These are phyloP conservation scores for Phytomonas francai DNA, from an alignment of 208 protist genomes.

Conservation along the genomic window DNA sequence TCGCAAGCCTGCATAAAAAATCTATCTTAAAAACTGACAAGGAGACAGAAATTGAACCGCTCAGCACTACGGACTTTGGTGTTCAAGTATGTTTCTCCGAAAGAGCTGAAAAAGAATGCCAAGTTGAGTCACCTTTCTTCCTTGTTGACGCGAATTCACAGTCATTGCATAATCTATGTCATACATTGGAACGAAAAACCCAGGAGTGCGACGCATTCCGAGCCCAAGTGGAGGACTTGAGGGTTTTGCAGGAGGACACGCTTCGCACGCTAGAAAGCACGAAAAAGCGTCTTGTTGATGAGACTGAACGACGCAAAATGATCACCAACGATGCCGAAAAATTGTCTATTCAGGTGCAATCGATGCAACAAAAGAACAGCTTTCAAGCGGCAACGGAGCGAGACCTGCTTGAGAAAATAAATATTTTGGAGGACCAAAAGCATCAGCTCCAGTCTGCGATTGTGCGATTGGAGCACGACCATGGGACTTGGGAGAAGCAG, in stretches of 20 bases:
- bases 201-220: constrained; percentile 60
- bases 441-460: constrained; percentile 27
- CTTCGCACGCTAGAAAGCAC: constrained; percentile 29
- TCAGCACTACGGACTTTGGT: constrained; percentile 12
- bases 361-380: constrained; percentile 60
- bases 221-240: constrained; percentile 41
- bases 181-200: constrained; percentile 57
- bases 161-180: constrained; percentile 27
- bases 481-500: constrained; percentile 37
- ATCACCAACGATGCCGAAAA: constrained; percentile 46
- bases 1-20: not conserved
- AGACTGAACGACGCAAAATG: constrained; percentile 28
- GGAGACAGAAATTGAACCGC: constrained; percentile 14
- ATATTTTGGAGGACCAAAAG: constrained; percentile 34
- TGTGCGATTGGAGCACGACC: constrained; percentile 35
- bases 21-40: constrained; percentile 8
- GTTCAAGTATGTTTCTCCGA: not conserved
- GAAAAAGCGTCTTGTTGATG: constrained; percentile 33
- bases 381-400: constrained; percentile 45
- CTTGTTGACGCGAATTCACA: constrained; percentile 19
- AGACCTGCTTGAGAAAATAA: constrained; percentile 31
- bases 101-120: constrained; percentile 28
- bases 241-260: constrained; percentile 34
- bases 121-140: constrained; percentile 24
- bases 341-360: constrained; percentile 51